Evolutionary conservation across 306 rosid genomes (phyloP).

Genomic region (Vicia faba): DNA sequence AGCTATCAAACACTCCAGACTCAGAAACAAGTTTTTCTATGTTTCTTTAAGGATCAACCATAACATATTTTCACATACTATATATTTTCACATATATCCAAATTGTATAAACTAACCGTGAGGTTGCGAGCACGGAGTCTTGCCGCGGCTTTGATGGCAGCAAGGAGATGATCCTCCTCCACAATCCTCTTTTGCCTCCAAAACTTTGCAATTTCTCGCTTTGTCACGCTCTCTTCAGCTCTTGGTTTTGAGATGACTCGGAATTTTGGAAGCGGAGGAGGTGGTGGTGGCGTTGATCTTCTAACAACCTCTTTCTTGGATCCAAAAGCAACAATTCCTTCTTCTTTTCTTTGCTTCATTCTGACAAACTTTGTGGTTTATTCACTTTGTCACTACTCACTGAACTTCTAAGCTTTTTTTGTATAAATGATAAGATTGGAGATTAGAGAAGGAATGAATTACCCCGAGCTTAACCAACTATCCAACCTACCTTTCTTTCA

Average conservation of each 20-base stretch:
- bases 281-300: constrained; percentile 46
- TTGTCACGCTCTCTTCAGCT: constrained; percentile 63
- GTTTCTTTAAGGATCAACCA: too few species aligned
- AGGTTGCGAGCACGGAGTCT: constrained; percentile 68
- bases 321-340: constrained; percentile 21
- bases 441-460: constrained; percentile 24
- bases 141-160: constrained; percentile 83
- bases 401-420: not conserved
- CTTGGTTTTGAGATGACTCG: constrained; percentile 13
- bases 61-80: not conserved
- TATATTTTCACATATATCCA: too few species aligned
- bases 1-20: too few species aligned
- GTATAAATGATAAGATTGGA: not conserved
- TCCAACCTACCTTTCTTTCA: constrained; percentile 63
- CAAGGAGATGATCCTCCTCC: constrained; percentile 79
- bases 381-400: constrained; percentile 15
- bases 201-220: constrained; percentile 71
- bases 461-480: constrained; percentile 44
- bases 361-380: not conserved
- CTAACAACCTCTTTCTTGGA: constrained; percentile 38
- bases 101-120: constrained; percentile 57
- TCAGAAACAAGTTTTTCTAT: too few species aligned
- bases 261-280: constrained; percentile 57
- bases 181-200: constrained; percentile 67
- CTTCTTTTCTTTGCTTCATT: constrained; percentile 45